Evolutionary conservation across 257 asterid genomes (phyloP), one percentile per base, ranked within the genome.

Genomic region (Fraxinus excelsior): DNA sequence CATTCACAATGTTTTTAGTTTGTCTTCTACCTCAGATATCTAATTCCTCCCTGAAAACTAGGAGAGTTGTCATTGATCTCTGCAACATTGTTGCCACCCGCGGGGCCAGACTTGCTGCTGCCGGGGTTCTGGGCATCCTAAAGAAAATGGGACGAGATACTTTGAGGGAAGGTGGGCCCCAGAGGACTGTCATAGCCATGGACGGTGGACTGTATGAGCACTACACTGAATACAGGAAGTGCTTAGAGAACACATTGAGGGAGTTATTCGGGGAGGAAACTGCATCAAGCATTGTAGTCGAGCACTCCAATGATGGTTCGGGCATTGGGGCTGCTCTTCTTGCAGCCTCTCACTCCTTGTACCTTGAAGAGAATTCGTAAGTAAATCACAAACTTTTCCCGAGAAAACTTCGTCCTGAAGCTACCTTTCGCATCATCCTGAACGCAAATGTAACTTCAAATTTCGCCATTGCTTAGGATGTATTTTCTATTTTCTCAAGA

Each of bases 261-360:
- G 96, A 90, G 74, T 76, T 94, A 79, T 83, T 94, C 1, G 97
- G 94, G 56, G 87, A 76, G 69, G 91, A 78, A 65, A 53, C 82
- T 10, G 80, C 88, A 10, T n/a, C 79, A 26, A 69, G 74, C 78
- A 79, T 93, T 67, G 73, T 62, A 37, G 67, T 93, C 42, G 89
- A 82, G 88, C 98, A 90, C 79, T 90, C 98, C 0, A 88, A 84
- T 4, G 98, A 94, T 58, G 98, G 98, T 18, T 94, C 98, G 8
- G 98, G 98, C 70, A 89, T 91, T 28, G 98, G 98, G 2, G 98
- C 98, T 5, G 97, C 98, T 71, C 98, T 94, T 42, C 90, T 94
- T 19, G 98, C 98, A 16, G 98, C 98, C 70, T 85, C 96, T 7
- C 86, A 91, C 82, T 94, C 98, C 40, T 66, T 64, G 25, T 84